These are phyloP conservation scores for Syzygium aqueum DNA, from an alignment of 345 rosid species.

Conservation along the genomic window DNA sequence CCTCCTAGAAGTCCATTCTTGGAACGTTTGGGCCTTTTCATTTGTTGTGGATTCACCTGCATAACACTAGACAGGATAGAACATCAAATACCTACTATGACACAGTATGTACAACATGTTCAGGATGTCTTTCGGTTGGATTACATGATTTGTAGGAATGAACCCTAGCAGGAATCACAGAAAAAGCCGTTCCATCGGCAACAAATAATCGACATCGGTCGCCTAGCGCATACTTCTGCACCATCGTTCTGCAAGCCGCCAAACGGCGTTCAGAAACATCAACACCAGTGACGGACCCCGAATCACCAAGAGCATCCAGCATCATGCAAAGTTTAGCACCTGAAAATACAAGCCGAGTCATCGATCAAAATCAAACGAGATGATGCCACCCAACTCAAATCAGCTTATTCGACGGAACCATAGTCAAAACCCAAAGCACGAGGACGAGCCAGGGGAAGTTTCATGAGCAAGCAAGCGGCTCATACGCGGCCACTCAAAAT, in stretches of 20 bases:
- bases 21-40: constrained; percentile 28
- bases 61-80: constrained; percentile 28
- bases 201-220: constrained; percentile 70
- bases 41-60: constrained; percentile 39
- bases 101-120: constrained; percentile 3
- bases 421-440: background rate
- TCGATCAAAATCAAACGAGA: background rate
- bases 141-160: constrained; percentile 29
- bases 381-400: background rate
- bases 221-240: constrained; percentile 71
- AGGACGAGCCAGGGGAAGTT: background rate
- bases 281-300: constrained; percentile 84
- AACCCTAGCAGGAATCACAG: constrained; percentile 38
- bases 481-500: fast-evolving
- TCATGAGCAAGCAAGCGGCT: background rate
- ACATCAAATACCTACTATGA: background rate
- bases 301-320: constrained; percentile 57
- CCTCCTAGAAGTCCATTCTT: constrained; percentile 75
- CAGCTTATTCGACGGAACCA: background rate
- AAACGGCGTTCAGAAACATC: constrained; percentile 84
- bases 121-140: background rate
- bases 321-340: constrained; percentile 98
- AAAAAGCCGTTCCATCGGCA: constrained; percentile 75
- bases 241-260: constrained; percentile 85
- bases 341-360: constrained; percentile 16